Base-by-base conservation (phyloP, 768 basidiomycete genomes). In the Suillus subalutaceus region DNA sequence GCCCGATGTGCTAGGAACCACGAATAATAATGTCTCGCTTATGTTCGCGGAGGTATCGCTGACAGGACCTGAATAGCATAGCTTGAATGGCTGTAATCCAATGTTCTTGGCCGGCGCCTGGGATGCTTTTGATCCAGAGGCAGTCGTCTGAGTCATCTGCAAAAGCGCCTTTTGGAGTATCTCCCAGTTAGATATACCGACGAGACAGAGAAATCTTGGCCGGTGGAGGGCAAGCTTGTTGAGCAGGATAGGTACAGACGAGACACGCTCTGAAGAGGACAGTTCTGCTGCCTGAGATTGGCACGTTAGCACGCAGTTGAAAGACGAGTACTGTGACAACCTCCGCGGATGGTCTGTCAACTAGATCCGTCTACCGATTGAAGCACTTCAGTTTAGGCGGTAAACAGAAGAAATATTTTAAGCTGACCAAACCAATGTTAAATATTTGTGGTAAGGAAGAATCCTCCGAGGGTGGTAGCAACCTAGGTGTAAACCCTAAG, bases 1-100 rank as follows among this genome's bases (percentile, higher is more conserved):
- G 0, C 89, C 92, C 0, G 92, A 94, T 0, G 92, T 92, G 70
- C 88, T 90, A 0, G 92, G 90, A 40, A 90, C 83, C 2, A 90
- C 88, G 72, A 87, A 94, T 73, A 96, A 86, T 1, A 94, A 71
- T 0, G 91, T 93, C 72, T 91, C 90, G 13, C 61, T 69, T n/a
- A 15, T 37, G 9, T n/a, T 48, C 23, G 61, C 18, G 12, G 44
- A 41, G 26, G 37, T 20, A 43, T 48, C 58, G 26, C 37, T 2
- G 23, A 35, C 30, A 10, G 41, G 38, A 72, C 68, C 66, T 65
- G 52, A 62, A 53, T 71, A 68, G 16, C 72, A 65, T 13, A 74
- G 68, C 60, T 65, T 74, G 66, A 69, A 74, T 6, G 63, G 20
- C 41, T 77, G 75, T 44, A 75, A 68, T 41, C 76, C 73, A 38